Evolutionary conservation across 2,329 filamentous ascomycete species (phyloP), one percentile per base, ranked within the genome.

Genomic region (Ramularia collo-cygni): DNA sequence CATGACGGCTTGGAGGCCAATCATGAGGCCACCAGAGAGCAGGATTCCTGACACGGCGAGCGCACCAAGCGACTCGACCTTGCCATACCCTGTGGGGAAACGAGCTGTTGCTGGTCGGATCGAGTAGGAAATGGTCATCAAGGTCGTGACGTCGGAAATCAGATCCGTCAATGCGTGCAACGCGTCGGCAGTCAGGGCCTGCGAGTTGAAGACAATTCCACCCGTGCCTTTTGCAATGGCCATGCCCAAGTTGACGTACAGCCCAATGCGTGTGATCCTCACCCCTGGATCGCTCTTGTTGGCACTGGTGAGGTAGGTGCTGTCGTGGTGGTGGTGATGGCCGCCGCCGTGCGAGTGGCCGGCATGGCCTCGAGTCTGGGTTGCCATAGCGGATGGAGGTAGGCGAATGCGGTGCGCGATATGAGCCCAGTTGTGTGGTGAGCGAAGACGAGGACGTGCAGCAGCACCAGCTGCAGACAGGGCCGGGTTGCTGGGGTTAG

Each of bases 121-220:
- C 44, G 89, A 94, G 80, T 85, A 95, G 14, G 89, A 90, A 33
- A 98, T 89, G 8, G 92, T 98, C 12, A 86, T 85, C 14, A 98
- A 75, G 1, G 92, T 98, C 63, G 95, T 79, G 54, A 98, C 75
- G 63, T 98, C 92, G 38, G 89, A 95, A 45, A 94, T 87, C 41
- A 98, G 77, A 65, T 98, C 92, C 35, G 90, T 94, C 52, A 96
- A 75, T 56, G 88, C 90, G 68, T 98, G 92, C 69, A 94, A 90
- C 40, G 87, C 92, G 63, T 98, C 92, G 59, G 92, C 83, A 59
- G 58, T 54, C 28, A 52, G 37, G 59, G 61, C 69, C 66, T 95
- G 88, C 31, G 89, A 95, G 64, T 95, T 89, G 72, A 98, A 96
- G 51, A 83, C 71, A 68, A 92, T 95, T 53, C 92, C 92, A 43